Conservation (phyloP, 345 rosid species). For the Mangifera indica region DNA sequence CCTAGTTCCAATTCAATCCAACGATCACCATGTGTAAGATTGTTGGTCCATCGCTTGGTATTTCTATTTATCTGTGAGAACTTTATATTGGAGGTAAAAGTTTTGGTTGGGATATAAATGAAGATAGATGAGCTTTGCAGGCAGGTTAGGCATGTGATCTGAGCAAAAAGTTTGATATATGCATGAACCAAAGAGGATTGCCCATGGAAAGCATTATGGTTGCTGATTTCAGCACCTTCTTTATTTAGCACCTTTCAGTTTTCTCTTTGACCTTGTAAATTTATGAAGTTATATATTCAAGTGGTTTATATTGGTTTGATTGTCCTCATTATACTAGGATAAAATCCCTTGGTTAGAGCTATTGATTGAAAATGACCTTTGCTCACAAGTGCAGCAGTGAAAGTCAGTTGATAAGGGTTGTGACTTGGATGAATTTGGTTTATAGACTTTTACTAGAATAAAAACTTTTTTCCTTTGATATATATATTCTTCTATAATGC, state of each 20-base stretch:
- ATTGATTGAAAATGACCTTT: conserved; percentile 26
- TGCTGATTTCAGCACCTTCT: conserved; percentile 11
- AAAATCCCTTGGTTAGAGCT: background rate
- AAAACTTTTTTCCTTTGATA: background rate
- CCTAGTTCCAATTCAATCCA: background rate
- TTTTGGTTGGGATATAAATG: too few species aligned
- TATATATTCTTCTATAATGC: background rate
- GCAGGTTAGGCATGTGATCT: conserved; percentile 16
- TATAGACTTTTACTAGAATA: background rate
- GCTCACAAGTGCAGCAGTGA: conserved; percentile 11
- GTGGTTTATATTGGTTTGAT: conserved; percentile 11
- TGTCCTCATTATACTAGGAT: conserved; percentile 2
- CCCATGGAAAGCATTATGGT: conserved; percentile 25
- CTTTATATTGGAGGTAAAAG: too few species aligned
- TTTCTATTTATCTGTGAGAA: too few species aligned
- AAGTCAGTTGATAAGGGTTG: conserved; percentile 18
- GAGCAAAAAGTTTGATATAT: background rate
- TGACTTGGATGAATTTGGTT: conserved; percentile 18
- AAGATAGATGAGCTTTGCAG: conserved; percentile 13
- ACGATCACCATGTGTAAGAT: background rate
- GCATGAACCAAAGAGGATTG: conserved; percentile 17
- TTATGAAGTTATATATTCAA: background rate
- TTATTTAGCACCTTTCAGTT: background rate
- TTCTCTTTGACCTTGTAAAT: background rate
- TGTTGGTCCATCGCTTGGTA: too few species aligned